phyloP scores from a whole-genome alignment of 345 rosid species.

The Populus nigra region DNA sequence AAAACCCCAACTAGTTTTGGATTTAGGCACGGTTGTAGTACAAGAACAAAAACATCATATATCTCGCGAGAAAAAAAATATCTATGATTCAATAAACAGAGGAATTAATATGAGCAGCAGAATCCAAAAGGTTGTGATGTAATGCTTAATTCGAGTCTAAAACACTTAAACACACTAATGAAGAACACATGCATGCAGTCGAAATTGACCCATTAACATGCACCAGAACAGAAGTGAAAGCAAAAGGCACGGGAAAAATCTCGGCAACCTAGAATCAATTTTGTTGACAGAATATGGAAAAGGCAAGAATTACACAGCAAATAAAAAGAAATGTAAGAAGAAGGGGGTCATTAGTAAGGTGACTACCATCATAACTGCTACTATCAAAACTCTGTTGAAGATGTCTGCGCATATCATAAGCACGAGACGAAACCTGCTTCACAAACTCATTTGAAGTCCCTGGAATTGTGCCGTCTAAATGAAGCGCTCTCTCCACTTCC shows the following conservation, averaged over 20 bases:
- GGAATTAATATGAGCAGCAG: neutral
- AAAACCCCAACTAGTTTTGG: neutral
- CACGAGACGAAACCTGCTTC: conserved; percentile 86
- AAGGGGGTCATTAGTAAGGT: neutral
- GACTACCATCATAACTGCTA: conserved; percentile 86
- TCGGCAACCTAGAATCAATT: neutral
- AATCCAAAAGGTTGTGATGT: neutral
- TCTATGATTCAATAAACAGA: neutral
- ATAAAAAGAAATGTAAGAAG: neutral
- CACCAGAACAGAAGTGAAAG: neutral
- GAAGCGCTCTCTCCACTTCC: conserved; percentile 82
- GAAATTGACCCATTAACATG: neutral
- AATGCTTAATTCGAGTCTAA: neutral
- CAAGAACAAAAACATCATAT: neutral
- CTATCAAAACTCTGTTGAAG: conserved; percentile 75
- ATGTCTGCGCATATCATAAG: conserved; percentile 91
- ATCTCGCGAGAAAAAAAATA: neutral
- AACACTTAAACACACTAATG: neutral
- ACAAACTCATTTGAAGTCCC: conserved; percentile 79
- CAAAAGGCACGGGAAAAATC: neutral
- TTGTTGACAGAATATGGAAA: neutral
- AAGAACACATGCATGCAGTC: neutral
- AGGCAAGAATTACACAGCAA: neutral
- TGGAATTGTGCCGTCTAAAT: conserved; percentile 89
- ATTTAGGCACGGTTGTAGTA: neutral